Evolutionary conservation across 768 basidiomycete species (phyloP).

Genomic region (Suillus brevipes): DNA sequence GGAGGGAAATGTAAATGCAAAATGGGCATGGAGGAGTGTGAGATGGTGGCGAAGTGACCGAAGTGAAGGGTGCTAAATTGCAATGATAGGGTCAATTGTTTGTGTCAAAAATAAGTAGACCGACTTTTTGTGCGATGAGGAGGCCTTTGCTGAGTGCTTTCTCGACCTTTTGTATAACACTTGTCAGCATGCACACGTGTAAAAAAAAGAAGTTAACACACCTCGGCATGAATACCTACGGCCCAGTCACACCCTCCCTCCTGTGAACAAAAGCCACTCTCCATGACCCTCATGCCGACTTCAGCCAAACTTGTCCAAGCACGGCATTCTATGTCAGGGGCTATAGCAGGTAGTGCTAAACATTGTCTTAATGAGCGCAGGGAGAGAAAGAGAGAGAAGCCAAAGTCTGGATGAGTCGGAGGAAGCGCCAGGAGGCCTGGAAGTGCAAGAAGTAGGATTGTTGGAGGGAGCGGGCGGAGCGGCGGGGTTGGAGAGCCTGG

Average conservation of each 20-base stretch:
- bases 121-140: slow-evolving; percentile 31
- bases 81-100: slow-evolving; percentile 9
- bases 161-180: background rate
- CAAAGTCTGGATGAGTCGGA: slow-evolving; percentile 57
- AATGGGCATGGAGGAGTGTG: slow-evolving; percentile 59
- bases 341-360: slow-evolving; percentile 48
- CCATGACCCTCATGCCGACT: slow-evolving; percentile 46
- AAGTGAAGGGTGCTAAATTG: slow-evolving; percentile 60
- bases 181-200: slow-evolving; percentile 7
- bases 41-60: slow-evolving; percentile 60
- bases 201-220: background rate
- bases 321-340: slow-evolving; percentile 62
- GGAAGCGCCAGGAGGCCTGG: slow-evolving; percentile 64
- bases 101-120: slow-evolving; percentile 3
- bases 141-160: slow-evolving; percentile 4
- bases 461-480: slow-evolving; percentile 39
- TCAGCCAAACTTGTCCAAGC: slow-evolving; percentile 74
- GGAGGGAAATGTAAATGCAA: slow-evolving; percentile 27
- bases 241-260: slow-evolving; percentile 1
- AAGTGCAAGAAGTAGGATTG: slow-evolving; percentile 58
- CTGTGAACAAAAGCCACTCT: slow-evolving; percentile 1
- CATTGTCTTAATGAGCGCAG: slow-evolving; percentile 57
- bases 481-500: background rate
- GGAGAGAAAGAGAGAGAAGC: slow-evolving; percentile 56
- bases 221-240: background rate